Evolutionary conservation across 1,284 basidiomycete species (phyloP).

Genomic region (Fomes fomentarius): DNA sequence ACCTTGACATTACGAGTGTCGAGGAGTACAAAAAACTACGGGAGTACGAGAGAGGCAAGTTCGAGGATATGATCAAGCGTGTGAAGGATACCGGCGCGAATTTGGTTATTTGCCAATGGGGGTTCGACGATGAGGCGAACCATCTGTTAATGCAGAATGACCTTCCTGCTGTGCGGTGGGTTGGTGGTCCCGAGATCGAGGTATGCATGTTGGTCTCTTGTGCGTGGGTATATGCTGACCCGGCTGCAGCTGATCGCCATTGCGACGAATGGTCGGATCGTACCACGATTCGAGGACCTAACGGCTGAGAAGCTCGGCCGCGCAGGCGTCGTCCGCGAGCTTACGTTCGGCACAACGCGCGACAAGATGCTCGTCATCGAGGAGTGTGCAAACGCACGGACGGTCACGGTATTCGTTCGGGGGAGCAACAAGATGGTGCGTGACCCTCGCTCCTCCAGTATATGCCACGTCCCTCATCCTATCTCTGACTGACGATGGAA

Average conservation of each 20-base stretch:
- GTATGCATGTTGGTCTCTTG: slow-evolving; percentile 40
- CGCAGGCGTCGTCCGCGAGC: slow-evolving; percentile 91
- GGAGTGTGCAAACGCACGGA: slow-evolving; percentile 95
- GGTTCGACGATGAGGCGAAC: slow-evolving; percentile 99
- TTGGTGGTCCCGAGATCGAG: slow-evolving; percentile 99
- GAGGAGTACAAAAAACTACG: slow-evolving; percentile 97
- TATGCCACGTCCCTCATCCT: no score
- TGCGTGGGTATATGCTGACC: neutral
- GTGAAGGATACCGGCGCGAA: slow-evolving; percentile 99
- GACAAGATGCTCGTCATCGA: slow-evolving; percentile 99
- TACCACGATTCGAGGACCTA: slow-evolving; percentile 97
- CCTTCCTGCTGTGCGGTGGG: slow-evolving; percentile 98
- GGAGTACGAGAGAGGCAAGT: slow-evolving; percentile 96
- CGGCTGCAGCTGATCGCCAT: slow-evolving; percentile 87
- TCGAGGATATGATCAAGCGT: slow-evolving; percentile 94
- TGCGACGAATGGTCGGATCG: slow-evolving; percentile 97
- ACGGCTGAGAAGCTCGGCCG: slow-evolving; percentile 89
- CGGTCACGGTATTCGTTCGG: slow-evolving; percentile 96
- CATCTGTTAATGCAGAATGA: slow-evolving; percentile 98
- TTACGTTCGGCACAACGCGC: slow-evolving; percentile 95
- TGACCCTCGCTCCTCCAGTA: no score
- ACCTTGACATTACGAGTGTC: slow-evolving; percentile 97
- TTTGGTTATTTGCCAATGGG: slow-evolving; percentile 99
- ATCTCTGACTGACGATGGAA: no score
- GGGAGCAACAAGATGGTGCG: slow-evolving; percentile 98